Percentiles rank a stretch among this genome's conserved stretches.
phyloP scores from a whole-genome alignment of 2,329 filamentous ascomycete genomes.

The Colletotrichum aenigma region DNA sequence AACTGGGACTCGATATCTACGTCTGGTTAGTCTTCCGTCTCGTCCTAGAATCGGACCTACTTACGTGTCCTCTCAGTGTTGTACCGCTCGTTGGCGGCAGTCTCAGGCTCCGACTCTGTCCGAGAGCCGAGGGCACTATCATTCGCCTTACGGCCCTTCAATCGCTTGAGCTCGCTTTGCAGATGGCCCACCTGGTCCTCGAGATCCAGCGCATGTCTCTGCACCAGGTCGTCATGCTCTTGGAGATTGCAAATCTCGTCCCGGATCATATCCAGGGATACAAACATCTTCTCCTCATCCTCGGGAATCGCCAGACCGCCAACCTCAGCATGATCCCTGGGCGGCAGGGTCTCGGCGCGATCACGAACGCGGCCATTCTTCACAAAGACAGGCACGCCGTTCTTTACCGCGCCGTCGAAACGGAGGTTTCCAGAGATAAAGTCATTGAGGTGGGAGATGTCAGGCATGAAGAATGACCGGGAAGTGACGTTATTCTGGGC shows the following conservation, averaged over 20 bases:
- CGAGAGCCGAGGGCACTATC: conserved; percentile 38
- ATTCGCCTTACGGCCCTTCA: conserved; percentile 42
- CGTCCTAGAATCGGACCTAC: conserved; percentile 26
- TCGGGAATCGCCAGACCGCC: conserved; percentile 54
- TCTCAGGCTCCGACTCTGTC: conserved; percentile 47
- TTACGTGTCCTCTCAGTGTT: conserved; percentile 61
- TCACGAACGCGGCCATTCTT: conserved; percentile 58
- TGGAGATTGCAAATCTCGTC: conserved; percentile 61
- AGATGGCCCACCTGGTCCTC: conserved; percentile 56
- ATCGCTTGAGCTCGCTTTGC: conserved; percentile 51
- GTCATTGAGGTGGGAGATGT: conserved; percentile 59
- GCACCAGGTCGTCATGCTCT: conserved; percentile 60
- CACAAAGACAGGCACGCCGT: conserved; percentile 61
- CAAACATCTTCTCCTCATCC: conserved; percentile 62
- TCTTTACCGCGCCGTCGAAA: conserved; percentile 53
- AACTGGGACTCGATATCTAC: conserved; percentile 64
- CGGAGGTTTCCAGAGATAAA: conserved; percentile 60
- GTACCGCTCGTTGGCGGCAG: conserved; percentile 46
- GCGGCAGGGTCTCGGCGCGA: conserved; percentile 35
- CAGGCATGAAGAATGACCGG: conserved; percentile 59
- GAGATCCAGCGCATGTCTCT: conserved; percentile 57
- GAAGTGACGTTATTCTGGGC: conserved; percentile 44
- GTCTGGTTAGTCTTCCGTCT: background rate
- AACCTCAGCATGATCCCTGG: conserved; percentile 50
- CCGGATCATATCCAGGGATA: conserved; percentile 66